phyloP scores from a whole-genome alignment of 306 rosid species.

The Parietaria judaica region DNA sequence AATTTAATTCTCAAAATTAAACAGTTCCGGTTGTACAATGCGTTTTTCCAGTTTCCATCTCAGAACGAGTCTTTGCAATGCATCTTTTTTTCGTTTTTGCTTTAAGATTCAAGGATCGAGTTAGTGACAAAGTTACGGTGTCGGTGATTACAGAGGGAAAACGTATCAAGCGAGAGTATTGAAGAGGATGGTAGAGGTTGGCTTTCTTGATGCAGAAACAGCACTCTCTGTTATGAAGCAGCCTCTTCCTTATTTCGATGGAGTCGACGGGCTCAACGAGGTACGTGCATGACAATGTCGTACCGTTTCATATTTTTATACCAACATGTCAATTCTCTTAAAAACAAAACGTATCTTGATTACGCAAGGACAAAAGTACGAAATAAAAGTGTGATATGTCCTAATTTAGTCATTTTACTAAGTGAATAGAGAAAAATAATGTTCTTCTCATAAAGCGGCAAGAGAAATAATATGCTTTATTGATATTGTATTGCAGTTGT shows the following conservation, averaged over 20 bases:
- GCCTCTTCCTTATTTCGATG: conserved; percentile 12
- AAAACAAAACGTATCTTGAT: too few relatives aligned
- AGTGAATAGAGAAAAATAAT: too few relatives aligned
- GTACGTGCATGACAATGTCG: conserved; percentile 1
- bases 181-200: conserved; percentile 32
- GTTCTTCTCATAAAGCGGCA: not conserved
- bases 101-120: not conserved
- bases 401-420: too few relatives aligned
- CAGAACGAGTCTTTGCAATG: too few relatives aligned
- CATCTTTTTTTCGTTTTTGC: not conserved
- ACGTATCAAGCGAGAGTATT: conserved; percentile 27
- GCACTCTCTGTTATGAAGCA: conserved; percentile 25
- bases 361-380: too few relatives aligned
- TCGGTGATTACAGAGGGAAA: conserved; percentile 17
- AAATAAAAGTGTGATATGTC: too few relatives aligned
- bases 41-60: too few relatives aligned
- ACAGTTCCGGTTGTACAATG: too few relatives aligned
- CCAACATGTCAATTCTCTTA: too few relatives aligned
- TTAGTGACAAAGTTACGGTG: not conserved
- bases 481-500: too few relatives aligned
- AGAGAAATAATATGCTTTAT: not conserved
- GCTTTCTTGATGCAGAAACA: conserved; percentile 21
- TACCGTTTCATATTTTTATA: not conserved
- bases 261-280: conserved; percentile 10
- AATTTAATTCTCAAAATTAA: too few relatives aligned